phyloP scores from a whole-genome alignment of 441 rosid genomes.

The Gossypium schwendimanii region DNA sequence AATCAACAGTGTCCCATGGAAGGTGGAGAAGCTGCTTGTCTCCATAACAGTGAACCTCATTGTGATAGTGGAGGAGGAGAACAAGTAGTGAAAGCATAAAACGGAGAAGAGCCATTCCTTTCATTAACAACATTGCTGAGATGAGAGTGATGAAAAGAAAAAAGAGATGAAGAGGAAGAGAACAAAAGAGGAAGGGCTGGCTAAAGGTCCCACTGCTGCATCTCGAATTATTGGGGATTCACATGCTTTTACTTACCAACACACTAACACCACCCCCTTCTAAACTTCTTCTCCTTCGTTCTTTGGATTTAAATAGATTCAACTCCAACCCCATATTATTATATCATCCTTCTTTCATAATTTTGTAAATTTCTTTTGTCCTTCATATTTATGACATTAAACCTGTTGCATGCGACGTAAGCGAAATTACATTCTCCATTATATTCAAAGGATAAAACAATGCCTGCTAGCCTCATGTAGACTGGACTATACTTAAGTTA shows the following conservation, averaged over 20 bases:
- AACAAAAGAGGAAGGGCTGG: slow-evolving; percentile 76
- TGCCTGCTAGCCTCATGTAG: not conserved
- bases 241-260: slow-evolving; percentile 38
- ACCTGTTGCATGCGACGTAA: too few relatives aligned
- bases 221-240: slow-evolving; percentile 79
- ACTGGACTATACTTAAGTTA: not conserved
- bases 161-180: slow-evolving; percentile 13
- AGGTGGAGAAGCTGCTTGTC: slow-evolving; percentile 40
- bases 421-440: too few relatives aligned
- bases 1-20: slow-evolving; percentile 16
- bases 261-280: not conserved
- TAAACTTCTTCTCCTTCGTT: not conserved
- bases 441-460: too few relatives aligned
- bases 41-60: slow-evolving; percentile 24
- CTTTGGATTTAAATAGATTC: not conserved
- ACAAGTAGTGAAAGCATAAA: slow-evolving; percentile 18
- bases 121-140: slow-evolving; percentile 42
- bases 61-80: slow-evolving; percentile 12
- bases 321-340: not conserved
- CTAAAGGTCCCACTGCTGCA: slow-evolving; percentile 57
- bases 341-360: too few relatives aligned
- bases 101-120: slow-evolving; percentile 8
- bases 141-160: not conserved
- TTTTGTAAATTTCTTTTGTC: too few relatives aligned
- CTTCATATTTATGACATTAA: too few relatives aligned